Evolutionary conservation across 2,329 filamentous ascomycete species (phyloP).

Genomic region (Penicillium sp.): DNA sequence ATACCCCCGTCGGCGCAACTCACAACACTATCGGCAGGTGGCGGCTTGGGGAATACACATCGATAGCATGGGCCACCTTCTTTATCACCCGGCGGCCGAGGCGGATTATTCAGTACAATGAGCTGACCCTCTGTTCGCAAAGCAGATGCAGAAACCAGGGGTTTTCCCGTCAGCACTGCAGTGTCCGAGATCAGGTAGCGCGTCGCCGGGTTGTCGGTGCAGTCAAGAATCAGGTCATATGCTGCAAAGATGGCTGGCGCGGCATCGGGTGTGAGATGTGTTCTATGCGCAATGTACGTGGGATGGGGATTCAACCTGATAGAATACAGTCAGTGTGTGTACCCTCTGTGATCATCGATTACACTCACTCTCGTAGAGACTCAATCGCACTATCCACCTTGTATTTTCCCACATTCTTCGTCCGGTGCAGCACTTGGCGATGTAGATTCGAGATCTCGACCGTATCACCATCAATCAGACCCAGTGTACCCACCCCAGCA

Average conservation of each 20-base stretch:
- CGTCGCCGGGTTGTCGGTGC: slow-evolving; percentile 86
- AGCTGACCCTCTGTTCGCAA: slow-evolving; percentile 85
- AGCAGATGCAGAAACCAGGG: slow-evolving; percentile 83
- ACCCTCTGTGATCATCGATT: neutral
- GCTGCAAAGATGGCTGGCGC: slow-evolving; percentile 59
- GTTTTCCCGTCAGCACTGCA: slow-evolving; percentile 71
- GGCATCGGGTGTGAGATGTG: slow-evolving; percentile 63
- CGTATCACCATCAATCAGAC: slow-evolving; percentile 78
- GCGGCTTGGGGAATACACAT: slow-evolving; percentile 84
- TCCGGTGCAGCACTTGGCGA: slow-evolving; percentile 78
- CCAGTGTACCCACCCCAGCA: slow-evolving; percentile 76
- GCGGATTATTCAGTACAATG: slow-evolving; percentile 78
- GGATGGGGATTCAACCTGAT: slow-evolving; percentile 67
- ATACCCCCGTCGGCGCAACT: slow-evolving; percentile 92
- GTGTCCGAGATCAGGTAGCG: slow-evolving; percentile 90
- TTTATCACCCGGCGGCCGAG: slow-evolving; percentile 53
- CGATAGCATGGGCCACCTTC: slow-evolving; percentile 81
- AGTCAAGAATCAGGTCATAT: slow-evolving; percentile 87
- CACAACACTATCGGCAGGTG: slow-evolving; percentile 73
- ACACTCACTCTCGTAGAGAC: slow-evolving; percentile 52
- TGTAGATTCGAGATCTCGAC: slow-evolving; percentile 91
- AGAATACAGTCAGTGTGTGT: slow-evolving; percentile 7
- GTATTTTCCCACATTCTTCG: slow-evolving; percentile 61
- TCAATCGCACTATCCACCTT: slow-evolving; percentile 75
- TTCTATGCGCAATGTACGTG: slow-evolving; percentile 57